Conservation (phyloP, 1,284 basidiomycete species). For the Ceratobasidium sp. region DNA sequence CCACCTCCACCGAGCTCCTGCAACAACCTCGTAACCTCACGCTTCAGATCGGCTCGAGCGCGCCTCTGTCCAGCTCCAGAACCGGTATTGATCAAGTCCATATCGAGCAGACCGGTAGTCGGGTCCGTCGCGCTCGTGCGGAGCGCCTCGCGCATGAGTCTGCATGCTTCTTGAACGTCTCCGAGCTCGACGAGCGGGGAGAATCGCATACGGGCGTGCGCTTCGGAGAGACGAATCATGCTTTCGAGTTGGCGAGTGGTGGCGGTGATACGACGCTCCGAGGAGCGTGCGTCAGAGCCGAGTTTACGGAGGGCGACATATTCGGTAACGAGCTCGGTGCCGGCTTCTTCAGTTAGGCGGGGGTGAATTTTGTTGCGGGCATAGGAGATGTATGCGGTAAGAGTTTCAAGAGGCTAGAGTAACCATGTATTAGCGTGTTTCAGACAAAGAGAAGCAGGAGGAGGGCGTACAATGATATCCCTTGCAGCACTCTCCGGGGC, state of each 20-base stretch:
- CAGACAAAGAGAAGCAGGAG: neutral
- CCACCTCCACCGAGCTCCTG: constrained; percentile 65
- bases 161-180: constrained; percentile 91
- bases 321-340: constrained; percentile 82
- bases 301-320: constrained; percentile 96
- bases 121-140: constrained; percentile 95
- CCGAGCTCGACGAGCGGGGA: constrained; percentile 82
- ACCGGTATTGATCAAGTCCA: constrained; percentile 95
- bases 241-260: constrained; percentile 97
- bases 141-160: constrained; percentile 95
- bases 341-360: constrained; percentile 87
- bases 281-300: constrained; percentile 85
- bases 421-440: neutral
- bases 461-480: constrained; percentile 78
- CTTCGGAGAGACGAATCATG: constrained; percentile 98
- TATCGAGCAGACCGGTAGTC: constrained; percentile 93
- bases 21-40: constrained; percentile 76
- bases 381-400: constrained; percentile 95
- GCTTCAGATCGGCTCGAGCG: constrained; percentile 84
- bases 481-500: constrained; percentile 71
- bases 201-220: constrained; percentile 95
- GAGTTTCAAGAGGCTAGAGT: constrained; percentile 81
- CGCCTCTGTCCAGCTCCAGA: constrained; percentile 86
- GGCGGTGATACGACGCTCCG: constrained; percentile 95
- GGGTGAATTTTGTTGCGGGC: constrained; percentile 91